phyloP scores from a whole-genome alignment of 2,329 filamentous ascomycete species.

The Ceratocystis variospora region DNA sequence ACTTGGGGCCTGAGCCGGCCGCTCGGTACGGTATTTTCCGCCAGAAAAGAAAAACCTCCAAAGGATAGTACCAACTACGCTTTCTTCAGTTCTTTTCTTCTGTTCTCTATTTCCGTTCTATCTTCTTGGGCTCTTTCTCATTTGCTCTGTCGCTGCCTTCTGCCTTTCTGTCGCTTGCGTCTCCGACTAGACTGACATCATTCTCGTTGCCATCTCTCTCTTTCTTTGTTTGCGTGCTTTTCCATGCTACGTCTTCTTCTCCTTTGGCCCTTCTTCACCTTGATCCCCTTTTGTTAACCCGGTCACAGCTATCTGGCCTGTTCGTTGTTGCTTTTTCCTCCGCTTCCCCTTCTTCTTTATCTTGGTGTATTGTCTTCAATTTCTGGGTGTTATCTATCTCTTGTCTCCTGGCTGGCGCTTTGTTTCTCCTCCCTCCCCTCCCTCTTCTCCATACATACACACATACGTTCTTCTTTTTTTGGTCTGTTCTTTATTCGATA shows the following conservation, averaged over 20 bases:
- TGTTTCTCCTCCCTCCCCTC: not conserved
- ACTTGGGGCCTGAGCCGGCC: not conserved
- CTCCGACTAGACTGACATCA: not conserved
- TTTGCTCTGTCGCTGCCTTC: not conserved
- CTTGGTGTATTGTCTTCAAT: not conserved
- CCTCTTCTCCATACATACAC: not conserved
- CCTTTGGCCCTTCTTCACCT: not conserved
- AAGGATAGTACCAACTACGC: not conserved
- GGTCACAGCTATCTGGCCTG: not conserved
- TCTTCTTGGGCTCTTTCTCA: not conserved
- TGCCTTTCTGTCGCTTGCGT: no score
- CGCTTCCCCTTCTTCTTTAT: not conserved
- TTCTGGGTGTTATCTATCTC: not conserved
- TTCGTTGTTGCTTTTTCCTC: not conserved
- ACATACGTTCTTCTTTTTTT: not conserved
- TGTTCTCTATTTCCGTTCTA: constrained; percentile 10
- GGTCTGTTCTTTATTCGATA: constrained; percentile 5
- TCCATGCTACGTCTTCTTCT: not conserved
- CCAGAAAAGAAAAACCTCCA: not conserved
- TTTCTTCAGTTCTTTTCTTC: not conserved
- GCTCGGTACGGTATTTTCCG: not conserved
- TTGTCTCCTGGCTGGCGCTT: not conserved
- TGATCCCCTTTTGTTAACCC: not conserved
- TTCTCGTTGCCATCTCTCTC: not conserved
- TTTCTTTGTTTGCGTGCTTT: not conserved